phyloP scores from a whole-genome alignment of 2,329 filamentous ascomycete genomes.

The Nemania abortiva region DNA sequence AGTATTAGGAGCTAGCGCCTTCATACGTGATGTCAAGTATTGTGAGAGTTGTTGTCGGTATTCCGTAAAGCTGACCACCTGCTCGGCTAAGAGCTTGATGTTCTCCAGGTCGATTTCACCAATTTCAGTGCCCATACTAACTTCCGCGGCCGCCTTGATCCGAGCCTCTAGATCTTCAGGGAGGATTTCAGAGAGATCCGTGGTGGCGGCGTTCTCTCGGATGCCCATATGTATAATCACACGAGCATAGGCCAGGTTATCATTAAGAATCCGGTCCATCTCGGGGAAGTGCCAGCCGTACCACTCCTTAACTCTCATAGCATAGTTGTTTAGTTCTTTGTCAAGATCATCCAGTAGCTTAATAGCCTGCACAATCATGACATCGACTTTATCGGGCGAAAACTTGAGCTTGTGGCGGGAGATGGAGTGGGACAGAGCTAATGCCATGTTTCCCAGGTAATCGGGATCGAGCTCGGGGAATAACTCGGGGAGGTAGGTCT shows the following conservation, averaged over 20 bases:
- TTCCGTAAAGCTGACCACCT: constrained; percentile 92
- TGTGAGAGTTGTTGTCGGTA: constrained; percentile 88
- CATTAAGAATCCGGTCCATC: constrained; percentile 95
- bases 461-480: constrained; percentile 88
- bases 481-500: constrained; percentile 87
- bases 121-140: constrained; percentile 99
- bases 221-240: constrained; percentile 91
- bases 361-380: constrained; percentile 99
- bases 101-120: constrained; percentile 91
- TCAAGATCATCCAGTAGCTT: constrained; percentile 94
- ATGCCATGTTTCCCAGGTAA: constrained; percentile 92
- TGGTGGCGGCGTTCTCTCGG: constrained; percentile 80
- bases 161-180: constrained; percentile 94
- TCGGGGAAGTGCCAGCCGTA: constrained; percentile 99
- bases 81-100: constrained; percentile 90
- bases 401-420: constrained; percentile 99
- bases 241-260: constrained; percentile 93
- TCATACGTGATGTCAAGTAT: constrained; percentile 94
- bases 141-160: constrained; percentile 93
- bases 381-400: constrained; percentile 97
- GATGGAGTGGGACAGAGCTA: constrained; percentile 96
- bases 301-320: constrained; percentile 99
- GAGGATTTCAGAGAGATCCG: constrained; percentile 88
- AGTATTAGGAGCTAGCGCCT: constrained; percentile 94
- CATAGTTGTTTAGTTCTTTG: constrained; percentile 98